Percentiles rank a stretch among this genome's conserved stretches.
These are phyloP conservation scores for Digitaria exilis DNA, from an alignment of 202 grass and related monocot genomes.

Conservation along the genomic window DNA sequence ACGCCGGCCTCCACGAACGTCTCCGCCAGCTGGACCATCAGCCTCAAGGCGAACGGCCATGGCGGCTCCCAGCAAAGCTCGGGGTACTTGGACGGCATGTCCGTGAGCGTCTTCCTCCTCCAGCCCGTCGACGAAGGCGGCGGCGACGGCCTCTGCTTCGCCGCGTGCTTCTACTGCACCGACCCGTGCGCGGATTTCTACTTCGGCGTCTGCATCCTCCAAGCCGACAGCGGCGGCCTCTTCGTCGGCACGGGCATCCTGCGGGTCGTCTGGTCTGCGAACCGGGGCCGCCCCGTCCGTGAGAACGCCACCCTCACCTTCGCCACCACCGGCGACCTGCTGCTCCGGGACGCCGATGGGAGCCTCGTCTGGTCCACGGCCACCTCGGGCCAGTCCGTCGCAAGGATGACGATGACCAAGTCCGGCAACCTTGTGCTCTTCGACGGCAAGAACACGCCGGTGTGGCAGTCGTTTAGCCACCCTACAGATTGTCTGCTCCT, in stretches of 20 bases:
- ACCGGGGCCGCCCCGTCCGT: constrained; percentile 26
- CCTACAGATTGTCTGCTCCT: constrained; percentile 44
- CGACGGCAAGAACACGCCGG: constrained; percentile 9
- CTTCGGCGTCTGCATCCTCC: constrained; percentile 22
- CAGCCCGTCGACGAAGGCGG: not conserved
- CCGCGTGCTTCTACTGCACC: constrained; percentile 14
- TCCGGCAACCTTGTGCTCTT: constrained; percentile 52
- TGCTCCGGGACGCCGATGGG: constrained; percentile 27
- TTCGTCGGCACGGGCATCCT: not conserved
- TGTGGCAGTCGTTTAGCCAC: constrained; percentile 53
- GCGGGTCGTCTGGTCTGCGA: constrained; percentile 46
- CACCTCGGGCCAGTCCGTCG: not conserved
- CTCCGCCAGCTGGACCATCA: no score
- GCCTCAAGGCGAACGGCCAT: no score
- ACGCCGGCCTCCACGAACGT: not conserved
- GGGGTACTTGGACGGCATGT: not conserved
- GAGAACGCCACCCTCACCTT: constrained; percentile 47
- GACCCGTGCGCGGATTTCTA: not conserved
- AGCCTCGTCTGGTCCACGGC: constrained; percentile 45
- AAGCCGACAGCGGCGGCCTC: not conserved
- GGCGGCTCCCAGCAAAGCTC: no score
- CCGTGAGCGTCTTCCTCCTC: constrained; percentile 12
- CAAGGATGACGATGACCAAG: constrained; percentile 24
- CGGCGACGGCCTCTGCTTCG: not conserved
- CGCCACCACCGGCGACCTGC: constrained; percentile 18